phyloP scores from a whole-genome alignment of 2,329 filamentous ascomycete species.

The Stagonosporopsis cucurbitacearum region DNA sequence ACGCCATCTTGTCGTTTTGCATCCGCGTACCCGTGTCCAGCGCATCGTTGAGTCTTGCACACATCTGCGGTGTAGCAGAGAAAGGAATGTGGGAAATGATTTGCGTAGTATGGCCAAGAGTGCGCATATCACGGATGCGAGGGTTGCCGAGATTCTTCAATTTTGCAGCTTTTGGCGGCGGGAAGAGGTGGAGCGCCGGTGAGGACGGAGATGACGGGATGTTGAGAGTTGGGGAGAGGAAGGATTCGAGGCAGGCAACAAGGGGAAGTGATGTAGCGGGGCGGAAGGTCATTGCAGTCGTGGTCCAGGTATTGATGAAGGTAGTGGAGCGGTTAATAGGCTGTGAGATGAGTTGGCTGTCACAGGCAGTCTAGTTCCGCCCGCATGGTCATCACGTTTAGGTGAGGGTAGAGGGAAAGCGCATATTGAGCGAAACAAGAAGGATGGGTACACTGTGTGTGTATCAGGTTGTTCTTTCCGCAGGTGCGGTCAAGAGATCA shows the following conservation, averaged over 20 bases:
- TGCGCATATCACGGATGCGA: constrained; percentile 35
- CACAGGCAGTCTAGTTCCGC: neutral
- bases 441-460: neutral
- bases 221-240: constrained; percentile 25
- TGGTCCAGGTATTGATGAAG: neutral
- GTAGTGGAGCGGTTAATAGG: neutral
- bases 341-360: neutral
- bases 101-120: constrained; percentile 29
- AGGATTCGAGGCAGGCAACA: constrained; percentile 38
- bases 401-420: neutral
- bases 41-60: constrained; percentile 34
- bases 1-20: constrained; percentile 50
- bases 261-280: constrained; percentile 16
- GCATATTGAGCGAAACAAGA: neutral
- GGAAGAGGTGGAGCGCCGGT: constrained; percentile 28
- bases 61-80: constrained; percentile 20
- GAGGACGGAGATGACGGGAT: constrained; percentile 6
- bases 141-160: constrained; percentile 30
- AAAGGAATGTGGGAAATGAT: constrained; percentile 38
- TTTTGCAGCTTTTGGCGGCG: constrained; percentile 27
- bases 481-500: neutral
- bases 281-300: constrained; percentile 7
- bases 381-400: neutral
- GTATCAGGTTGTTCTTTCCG: neutral
- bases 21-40: constrained; percentile 26